Evolutionary conservation across 2,329 filamentous ascomycete genomes (phyloP), one percentile per base, ranked within the genome.

Genomic region (Ophiostoma himal-ulmi): DNA sequence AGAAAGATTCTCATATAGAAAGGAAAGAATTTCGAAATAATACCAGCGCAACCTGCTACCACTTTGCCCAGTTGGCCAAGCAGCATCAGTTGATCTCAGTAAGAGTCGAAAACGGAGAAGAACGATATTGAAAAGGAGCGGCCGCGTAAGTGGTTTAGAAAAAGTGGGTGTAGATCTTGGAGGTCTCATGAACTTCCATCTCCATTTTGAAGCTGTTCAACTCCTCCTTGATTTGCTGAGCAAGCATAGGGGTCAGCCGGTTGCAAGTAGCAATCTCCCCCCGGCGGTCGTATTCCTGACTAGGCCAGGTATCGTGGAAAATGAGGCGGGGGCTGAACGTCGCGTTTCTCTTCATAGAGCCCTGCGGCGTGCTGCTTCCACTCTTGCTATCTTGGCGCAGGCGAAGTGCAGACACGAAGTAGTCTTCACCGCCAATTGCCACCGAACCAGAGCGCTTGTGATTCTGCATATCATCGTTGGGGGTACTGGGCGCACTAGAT

Each of bases 151-250:
- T 39, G 8, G 67, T 20, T 94, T 88, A 99, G 85, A 99, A 98
- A 87, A 99, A 99, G 86, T 99, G 95, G 76, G 95, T 99, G 85
- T 99, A 97, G 78, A 97, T 94, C 84, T 98, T 99, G 75, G 95
- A 98, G 79, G 91, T 92, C 82, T 98, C 95, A 80, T 99, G 95
- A 77, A 99, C 95, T 84, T 98, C 95, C 95, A 99, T 99, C 83
- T 99, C 95, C 95, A 99, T 99, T 81, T 99, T 99, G 85, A 99
- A 99, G 76, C 90, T 96, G 82, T 99, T 99, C 76, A 99, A 87
- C 82, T 99, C 95, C 82, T 99, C 95, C 82, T 98, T 98, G 82
- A 99, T 99, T 80, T 99, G 95, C 82, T 99, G 95, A 65, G 95
- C 95, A 73, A 99, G 87, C 86, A 97, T 94, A 14, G 95, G 95